Evolutionary conservation across 768 basidiomycete species (phyloP).

Genomic region (Tulasnella sp.): DNA sequence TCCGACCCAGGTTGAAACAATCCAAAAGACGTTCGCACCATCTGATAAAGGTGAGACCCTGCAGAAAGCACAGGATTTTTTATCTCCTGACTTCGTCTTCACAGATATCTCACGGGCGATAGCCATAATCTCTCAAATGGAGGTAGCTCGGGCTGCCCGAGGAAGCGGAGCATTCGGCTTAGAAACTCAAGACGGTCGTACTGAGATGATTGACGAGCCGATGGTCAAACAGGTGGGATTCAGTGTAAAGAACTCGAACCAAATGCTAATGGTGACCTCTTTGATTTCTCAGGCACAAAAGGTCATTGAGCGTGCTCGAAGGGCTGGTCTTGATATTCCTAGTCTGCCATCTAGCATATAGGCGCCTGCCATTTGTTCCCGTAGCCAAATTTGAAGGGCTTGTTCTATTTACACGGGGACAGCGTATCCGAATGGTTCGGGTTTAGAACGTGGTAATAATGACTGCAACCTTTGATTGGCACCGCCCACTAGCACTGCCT

Average conservation of each 20-base stretch:
- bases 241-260: not conserved
- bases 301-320: constrained; percentile 41
- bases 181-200: constrained; percentile 42
- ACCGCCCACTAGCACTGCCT: no score
- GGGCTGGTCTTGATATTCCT: constrained; percentile 47
- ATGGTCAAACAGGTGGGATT: constrained; percentile 68
- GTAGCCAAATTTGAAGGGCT: no score
- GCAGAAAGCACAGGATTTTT: not conserved
- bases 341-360: constrained; percentile 41
- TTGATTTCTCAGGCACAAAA: constrained; percentile 36
- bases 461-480: no score
- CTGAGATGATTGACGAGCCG: constrained; percentile 82
- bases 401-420: no score
- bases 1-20: constrained; percentile 66
- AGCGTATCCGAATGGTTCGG: no score
- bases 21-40: constrained; percentile 73
- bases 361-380: no score
- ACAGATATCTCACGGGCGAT: constrained; percentile 69
- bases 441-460: no score
- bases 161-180: constrained; percentile 60
- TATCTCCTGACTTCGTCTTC: not conserved
- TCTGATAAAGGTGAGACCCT: constrained; percentile 44
- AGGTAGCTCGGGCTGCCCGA: constrained; percentile 41
- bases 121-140: constrained; percentile 59
- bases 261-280: not conserved